Conservation (phyloP, 306 rosid species). For the Elaeagnus macrophylla region DNA sequence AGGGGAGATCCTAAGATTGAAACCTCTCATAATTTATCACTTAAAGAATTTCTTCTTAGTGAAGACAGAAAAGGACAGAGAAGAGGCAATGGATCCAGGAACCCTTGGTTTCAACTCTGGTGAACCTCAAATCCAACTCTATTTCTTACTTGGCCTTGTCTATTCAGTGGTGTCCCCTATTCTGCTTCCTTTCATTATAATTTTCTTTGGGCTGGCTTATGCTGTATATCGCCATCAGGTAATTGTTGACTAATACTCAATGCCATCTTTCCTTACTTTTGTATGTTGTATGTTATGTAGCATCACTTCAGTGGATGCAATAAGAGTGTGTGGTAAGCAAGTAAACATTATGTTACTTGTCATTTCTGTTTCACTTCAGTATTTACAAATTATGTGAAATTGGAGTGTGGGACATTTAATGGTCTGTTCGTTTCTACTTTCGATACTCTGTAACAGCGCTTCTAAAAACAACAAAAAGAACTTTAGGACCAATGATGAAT, state of each 20-base stretch:
- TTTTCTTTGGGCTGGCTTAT: conserved; percentile 81
- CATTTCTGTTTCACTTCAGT: too few relatives aligned
- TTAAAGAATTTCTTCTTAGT: conserved; percentile 62
- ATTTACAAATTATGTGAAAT: too few relatives aligned
- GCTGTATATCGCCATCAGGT: conserved; percentile 97
- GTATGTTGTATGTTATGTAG: neutral
- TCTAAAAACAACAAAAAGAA: too few relatives aligned
- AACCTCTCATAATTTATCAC: conserved; percentile 79
- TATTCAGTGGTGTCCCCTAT: conserved; percentile 82
- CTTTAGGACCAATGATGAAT: too few relatives aligned
- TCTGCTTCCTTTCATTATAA: conserved; percentile 79
- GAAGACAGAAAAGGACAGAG: conserved; percentile 93
- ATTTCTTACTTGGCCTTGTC: conserved; percentile 92
- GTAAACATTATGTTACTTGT: too few relatives aligned
- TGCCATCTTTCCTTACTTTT: conserved; percentile 1
- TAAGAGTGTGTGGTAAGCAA: neutral
- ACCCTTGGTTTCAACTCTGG: conserved; percentile 85
- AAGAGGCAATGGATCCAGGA: conserved; percentile 99
- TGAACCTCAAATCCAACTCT: conserved; percentile 93
- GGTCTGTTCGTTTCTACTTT: too few relatives aligned
- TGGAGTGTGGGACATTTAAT: too few relatives aligned
- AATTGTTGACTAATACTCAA: conserved; percentile 6
- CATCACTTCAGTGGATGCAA: neutral
- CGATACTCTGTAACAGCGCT: too few relatives aligned
- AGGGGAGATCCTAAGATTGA: conserved; percentile 84